Evolutionary conservation across 1,284 basidiomycete genomes (phyloP).

Genomic region (Bothia castanella): DNA sequence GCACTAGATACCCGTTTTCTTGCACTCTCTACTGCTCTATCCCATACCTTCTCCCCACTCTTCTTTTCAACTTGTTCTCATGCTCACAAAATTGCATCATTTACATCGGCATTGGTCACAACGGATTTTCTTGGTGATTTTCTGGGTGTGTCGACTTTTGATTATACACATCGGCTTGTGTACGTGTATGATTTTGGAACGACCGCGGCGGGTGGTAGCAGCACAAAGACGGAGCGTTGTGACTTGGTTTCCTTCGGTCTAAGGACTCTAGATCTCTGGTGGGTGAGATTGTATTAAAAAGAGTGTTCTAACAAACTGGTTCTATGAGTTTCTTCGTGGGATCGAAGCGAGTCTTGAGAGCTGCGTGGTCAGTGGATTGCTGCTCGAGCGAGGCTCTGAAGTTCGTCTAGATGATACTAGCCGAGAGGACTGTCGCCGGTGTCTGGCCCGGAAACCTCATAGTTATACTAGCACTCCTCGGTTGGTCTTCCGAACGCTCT

Average conservation of each 20-base stretch:
- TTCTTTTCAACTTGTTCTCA: background rate
- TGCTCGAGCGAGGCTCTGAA: too few species aligned
- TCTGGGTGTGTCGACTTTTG: background rate
- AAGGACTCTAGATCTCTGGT: too few species aligned
- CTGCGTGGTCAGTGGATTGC: too few species aligned
- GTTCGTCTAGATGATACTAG: too few species aligned
- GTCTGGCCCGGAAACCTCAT: background rate
- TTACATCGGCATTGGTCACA: conserved; percentile 5
- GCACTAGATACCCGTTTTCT: conserved; percentile 21
- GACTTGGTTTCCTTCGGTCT: background rate
- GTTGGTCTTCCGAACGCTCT: background rate
- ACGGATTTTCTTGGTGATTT: conserved; percentile 10
- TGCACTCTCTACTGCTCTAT: background rate
- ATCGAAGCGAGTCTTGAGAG: too few species aligned
- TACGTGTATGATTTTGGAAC: background rate
- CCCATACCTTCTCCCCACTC: background rate
- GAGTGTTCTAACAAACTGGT: too few species aligned
- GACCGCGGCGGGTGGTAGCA: background rate
- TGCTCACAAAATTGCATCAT: conserved; percentile 1
- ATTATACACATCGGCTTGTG: background rate
- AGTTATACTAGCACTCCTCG: background rate
- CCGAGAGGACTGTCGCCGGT: too few species aligned
- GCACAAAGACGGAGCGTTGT: too few species aligned
- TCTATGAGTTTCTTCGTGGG: too few species aligned
- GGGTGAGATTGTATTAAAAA: too few species aligned